These are phyloP conservation scores for Triticum aestivum DNA, from an alignment of 176 grass and related monocot genomes.

Conservation along the genomic window IWGSC_CS_RefSeq_v2.1 NC_057795.1:457514133-457514632, in stretches of 20 bases:
- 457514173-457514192: conserved; percentile 45
- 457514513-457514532: not conserved
- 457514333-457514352: conserved; percentile 60
- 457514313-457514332: conserved; percentile 70
- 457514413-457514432: conserved; percentile 47
- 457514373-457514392: conserved; percentile 81
- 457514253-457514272: not conserved
- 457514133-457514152: conserved; percentile 90
- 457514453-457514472: not conserved
- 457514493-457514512: not conserved
- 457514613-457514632: conserved; percentile 64
- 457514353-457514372: conserved; percentile 53
- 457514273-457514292: not conserved
- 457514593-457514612: conserved; percentile 58
- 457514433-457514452: conserved; percentile 1
- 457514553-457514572: conserved; percentile 55
- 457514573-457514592: conserved; percentile 59
- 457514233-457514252: not conserved
- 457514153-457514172: conserved; percentile 19
- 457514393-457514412: conserved; percentile 60
- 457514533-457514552: conserved; percentile 34
- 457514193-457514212: not conserved
- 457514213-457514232: not conserved
- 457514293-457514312: conserved; percentile 71
- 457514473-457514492: not conserved